Evolutionary conservation across 108 stramenopile genomes (phyloP).

Genomic region (Nannochloropsis salina): DNA sequence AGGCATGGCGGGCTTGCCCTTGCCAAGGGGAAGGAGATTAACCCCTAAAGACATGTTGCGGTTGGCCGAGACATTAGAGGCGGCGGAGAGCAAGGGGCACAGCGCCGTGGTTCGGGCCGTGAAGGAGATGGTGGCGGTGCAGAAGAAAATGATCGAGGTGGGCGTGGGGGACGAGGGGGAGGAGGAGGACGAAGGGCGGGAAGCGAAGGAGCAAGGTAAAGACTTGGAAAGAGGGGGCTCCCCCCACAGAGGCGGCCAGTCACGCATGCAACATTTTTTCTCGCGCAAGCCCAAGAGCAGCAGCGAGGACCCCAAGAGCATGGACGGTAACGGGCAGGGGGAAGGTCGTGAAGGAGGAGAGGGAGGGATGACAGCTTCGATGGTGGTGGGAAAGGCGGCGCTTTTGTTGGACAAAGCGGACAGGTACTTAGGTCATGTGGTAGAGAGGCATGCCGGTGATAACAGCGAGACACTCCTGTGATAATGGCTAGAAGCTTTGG

Average conservation of each 20-base stretch:
- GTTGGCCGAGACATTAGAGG: not conserved
- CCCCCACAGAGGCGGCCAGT: too few species aligned
- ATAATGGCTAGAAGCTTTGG: too few species aligned
- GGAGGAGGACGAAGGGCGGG: not conserved
- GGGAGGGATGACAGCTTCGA: not conserved
- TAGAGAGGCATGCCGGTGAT: not conserved
- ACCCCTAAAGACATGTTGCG: not conserved
- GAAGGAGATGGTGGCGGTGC: not conserved
- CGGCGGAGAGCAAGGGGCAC: conserved; percentile 16
- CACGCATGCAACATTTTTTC: too few species aligned
- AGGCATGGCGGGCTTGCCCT: not conserved
- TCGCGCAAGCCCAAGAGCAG: too few species aligned
- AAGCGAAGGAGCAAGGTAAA: not conserved
- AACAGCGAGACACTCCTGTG: too few species aligned
- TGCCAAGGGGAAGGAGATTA: conserved; percentile 13
- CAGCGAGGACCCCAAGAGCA: too few species aligned
- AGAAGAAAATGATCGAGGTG: conserved; percentile 14
- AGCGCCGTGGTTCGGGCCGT: not conserved
- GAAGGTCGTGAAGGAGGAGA: not conserved
- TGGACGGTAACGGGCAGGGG: not conserved
- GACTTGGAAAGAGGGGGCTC: not conserved
- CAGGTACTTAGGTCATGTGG: not conserved
- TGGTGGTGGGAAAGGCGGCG: not conserved
- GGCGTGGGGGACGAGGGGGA: not conserved
- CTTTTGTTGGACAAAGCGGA: not conserved